These are phyloP conservation scores for Sanguinoderma infundibulare DNA, from an alignment of 1,284 basidiomycete species.

Conservation along the genomic window DNA sequence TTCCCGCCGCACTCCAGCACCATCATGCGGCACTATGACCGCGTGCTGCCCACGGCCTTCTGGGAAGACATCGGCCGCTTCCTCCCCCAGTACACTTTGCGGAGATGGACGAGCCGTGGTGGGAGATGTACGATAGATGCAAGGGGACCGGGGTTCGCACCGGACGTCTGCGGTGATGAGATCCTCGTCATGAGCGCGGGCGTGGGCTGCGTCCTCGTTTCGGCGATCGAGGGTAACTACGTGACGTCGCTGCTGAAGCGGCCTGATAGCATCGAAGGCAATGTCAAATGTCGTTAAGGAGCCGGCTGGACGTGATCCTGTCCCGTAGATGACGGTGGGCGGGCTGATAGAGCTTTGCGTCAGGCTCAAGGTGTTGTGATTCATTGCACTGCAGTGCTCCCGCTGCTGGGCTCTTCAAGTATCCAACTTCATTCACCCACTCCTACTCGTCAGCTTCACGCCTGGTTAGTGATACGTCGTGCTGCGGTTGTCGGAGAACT, in stretches of 20 bases:
- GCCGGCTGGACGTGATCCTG: not conserved
- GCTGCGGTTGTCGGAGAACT: no score
- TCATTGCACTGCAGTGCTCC: no score
- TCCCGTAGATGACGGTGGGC: not conserved
- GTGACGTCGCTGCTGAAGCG: not conserved
- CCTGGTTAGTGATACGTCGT: no score
- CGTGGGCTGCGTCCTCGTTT: not conserved
- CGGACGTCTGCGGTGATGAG: not conserved
- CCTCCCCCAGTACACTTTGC: not conserved
- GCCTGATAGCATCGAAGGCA: not conserved
- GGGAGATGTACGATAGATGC: no score
- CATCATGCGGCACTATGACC: not conserved
- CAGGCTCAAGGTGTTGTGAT: not conserved
- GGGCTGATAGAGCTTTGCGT: not conserved
- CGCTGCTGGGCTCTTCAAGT: no score
- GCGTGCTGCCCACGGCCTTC: not conserved
- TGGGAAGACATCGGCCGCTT: not conserved
- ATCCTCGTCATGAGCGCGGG: not conserved
- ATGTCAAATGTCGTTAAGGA: not conserved
- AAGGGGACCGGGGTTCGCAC: not conserved
- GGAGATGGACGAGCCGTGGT: not conserved
- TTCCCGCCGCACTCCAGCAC: not conserved
- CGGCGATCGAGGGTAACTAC: not conserved
- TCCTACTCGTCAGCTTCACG: no score
- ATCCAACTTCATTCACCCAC: no score